Conservation (phyloP, 2,329 filamentous ascomycete species). For the Alternaria triticimaculans region DNA sequence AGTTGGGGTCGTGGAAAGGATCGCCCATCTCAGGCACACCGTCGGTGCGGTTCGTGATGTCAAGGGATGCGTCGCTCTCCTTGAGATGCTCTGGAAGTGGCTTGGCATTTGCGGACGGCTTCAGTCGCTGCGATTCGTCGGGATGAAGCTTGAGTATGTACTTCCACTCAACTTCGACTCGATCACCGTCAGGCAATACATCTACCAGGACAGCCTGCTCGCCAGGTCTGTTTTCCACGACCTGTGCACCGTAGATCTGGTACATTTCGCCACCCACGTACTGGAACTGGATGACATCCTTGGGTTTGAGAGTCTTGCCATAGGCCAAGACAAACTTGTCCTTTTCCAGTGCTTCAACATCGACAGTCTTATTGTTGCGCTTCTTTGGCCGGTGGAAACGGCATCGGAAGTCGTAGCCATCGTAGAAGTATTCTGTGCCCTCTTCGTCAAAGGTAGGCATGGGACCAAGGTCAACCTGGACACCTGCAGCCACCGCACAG, state of each 20-base stretch:
- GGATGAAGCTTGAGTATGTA: slow-evolving; percentile 78
- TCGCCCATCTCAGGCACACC: slow-evolving; percentile 57
- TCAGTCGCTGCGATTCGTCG: slow-evolving; percentile 73
- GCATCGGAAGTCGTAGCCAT: slow-evolving; percentile 91
- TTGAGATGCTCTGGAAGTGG: slow-evolving; percentile 68
- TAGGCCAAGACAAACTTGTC: slow-evolving; percentile 72
- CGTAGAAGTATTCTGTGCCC: slow-evolving; percentile 88
- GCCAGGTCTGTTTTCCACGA: slow-evolving; percentile 79
- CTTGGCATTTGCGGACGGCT: slow-evolving; percentile 74
- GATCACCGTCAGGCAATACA: slow-evolving; percentile 80
- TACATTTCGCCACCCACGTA: slow-evolving; percentile 75
- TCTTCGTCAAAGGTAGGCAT: slow-evolving; percentile 89
- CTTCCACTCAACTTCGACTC: slow-evolving; percentile 82
- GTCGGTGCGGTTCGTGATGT: slow-evolving; percentile 56
- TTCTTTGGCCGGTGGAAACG: slow-evolving; percentile 92
- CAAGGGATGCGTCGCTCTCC: slow-evolving; percentile 54
- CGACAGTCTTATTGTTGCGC: slow-evolving; percentile 79
- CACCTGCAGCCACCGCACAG: slow-evolving; percentile 88
- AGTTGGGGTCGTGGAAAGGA: slow-evolving; percentile 55
- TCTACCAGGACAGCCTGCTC: slow-evolving; percentile 82
- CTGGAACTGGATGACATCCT: slow-evolving; percentile 87
- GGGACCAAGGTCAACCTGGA: slow-evolving; percentile 86
- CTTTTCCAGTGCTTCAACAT: slow-evolving; percentile 72
- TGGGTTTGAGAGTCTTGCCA: slow-evolving; percentile 70
- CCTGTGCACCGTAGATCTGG: slow-evolving; percentile 88